A percentile compares a stretch with the other conserved stretches of the same genome.
phyloP scores from a whole-genome alignment of 225 moss, liverwort and hornwort species.

The Physcomitrellopsis africana region DNA sequence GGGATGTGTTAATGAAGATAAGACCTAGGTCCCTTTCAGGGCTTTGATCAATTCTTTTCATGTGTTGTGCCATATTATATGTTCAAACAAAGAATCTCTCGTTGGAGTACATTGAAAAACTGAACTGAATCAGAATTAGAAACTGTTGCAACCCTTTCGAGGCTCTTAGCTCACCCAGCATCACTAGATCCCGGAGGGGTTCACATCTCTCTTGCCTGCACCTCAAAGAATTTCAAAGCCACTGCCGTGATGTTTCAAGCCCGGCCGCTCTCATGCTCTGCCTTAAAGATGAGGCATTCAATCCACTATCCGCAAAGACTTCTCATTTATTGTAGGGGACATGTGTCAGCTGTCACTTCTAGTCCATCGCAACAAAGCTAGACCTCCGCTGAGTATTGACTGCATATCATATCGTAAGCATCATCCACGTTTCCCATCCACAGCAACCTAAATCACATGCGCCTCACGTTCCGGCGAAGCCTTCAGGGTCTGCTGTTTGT shows the following conservation, averaged over 20 bases:
- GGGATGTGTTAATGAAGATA: no score
- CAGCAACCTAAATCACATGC: background rate
- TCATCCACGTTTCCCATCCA: background rate
- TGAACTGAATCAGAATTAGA: no score
- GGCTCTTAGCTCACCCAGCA: conserved; percentile 30
- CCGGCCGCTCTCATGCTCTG: conserved; percentile 52
- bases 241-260: conserved; percentile 56
- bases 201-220: conserved; percentile 21
- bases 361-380: background rate
- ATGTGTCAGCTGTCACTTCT: background rate
- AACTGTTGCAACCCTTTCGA: conserved; percentile 37
- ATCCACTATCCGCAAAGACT: background rate
- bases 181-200: conserved; percentile 40
- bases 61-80: no score
- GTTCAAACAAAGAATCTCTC: no score
- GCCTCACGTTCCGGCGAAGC: background rate
- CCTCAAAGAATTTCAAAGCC: conserved; percentile 45
- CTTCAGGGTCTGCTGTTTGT: conserved; percentile 36
- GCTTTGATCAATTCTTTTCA: no score
- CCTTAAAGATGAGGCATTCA: conserved; percentile 40
- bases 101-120: no score
- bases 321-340: fast-evolving
- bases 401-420: background rate
- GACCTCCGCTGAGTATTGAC: conserved; percentile 11
- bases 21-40: no score